These are phyloP conservation scores for Candolleomyces aberdarensis DNA, from an alignment of 768 basidiomycete species.

Conservation along the genomic window DNA sequence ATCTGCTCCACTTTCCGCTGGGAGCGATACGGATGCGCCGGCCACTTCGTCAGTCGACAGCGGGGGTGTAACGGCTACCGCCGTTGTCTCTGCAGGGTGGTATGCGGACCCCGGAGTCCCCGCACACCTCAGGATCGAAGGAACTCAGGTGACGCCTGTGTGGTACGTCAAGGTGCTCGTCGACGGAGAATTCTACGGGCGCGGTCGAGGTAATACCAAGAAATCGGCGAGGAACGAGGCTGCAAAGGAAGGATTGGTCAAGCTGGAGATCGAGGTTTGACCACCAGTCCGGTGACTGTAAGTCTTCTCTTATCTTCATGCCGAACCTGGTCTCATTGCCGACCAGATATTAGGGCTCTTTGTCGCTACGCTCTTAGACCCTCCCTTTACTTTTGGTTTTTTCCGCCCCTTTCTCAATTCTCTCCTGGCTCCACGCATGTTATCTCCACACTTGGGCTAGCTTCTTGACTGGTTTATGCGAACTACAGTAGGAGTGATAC, in stretches of 20 bases:
- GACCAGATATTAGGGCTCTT: neutral
- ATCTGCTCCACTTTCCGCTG: neutral
- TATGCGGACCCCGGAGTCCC: slow-evolving; percentile 18
- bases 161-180: slow-evolving; percentile 70
- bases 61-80: neutral
- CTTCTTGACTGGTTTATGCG: slow-evolving; percentile 9
- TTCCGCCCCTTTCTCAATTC: neutral
- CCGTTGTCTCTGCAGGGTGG: neutral
- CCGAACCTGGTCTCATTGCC: neutral
- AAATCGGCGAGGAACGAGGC: slow-evolving; percentile 79
- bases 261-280: slow-evolving; percentile 44
- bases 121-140: slow-evolving; percentile 28
- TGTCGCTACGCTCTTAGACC: neutral
- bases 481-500: neutral
- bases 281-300: neutral
- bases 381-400: neutral
- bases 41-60: slow-evolving; percentile 1
- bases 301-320: neutral
- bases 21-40: neutral
- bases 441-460: slow-evolving; percentile 10
- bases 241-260: slow-evolving; percentile 67
- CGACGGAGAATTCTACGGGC: slow-evolving; percentile 55
- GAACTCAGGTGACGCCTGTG: slow-evolving; percentile 66
- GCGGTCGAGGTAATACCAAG: slow-evolving; percentile 71
- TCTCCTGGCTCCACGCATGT: neutral